Percentiles rank a stretch among this genome's conserved stretches.
Conservation (phyloP, 2,329 filamentous ascomycete species). For the Clonostachys sp. region DNA sequence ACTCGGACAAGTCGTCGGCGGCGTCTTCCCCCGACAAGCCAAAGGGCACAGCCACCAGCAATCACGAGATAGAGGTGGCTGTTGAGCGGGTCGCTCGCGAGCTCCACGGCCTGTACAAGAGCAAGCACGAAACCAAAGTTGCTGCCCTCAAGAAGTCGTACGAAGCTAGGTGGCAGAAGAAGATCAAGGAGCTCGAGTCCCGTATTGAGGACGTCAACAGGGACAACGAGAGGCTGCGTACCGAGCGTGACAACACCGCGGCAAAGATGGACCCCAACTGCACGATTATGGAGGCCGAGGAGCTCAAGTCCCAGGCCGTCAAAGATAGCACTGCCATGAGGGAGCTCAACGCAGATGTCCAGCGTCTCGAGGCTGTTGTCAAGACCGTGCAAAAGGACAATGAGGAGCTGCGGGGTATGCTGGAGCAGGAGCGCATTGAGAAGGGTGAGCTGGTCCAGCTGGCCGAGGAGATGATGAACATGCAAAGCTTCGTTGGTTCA, state of each 20-base stretch:
- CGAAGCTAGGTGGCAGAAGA: conserved; percentile 86
- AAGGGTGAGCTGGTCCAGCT: conserved; percentile 79
- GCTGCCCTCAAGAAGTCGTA: conserved; percentile 81
- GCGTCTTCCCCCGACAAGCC: conserved; percentile 30
- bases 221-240: conserved; percentile 71
- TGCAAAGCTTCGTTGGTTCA: conserved; percentile 45
- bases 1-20: conserved; percentile 21
- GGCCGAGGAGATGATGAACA: conserved; percentile 78
- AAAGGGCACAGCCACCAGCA: conserved; percentile 18
- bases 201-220: conserved; percentile 64
- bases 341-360: conserved; percentile 68
- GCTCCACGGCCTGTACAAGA: conserved; percentile 88
- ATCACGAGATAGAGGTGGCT: conserved; percentile 72
- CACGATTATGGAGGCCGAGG: conserved; percentile 34
- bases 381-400: conserved; percentile 67
- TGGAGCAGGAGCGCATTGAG: conserved; percentile 74
- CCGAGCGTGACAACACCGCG: conserved; percentile 61
- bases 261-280: conserved; percentile 48
- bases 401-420: conserved; percentile 55
- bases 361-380: conserved; percentile 71
- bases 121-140: conserved; percentile 96
- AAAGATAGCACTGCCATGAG: conserved; percentile 63
- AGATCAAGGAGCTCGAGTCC: conserved; percentile 70
- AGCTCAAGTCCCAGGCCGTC: conserved; percentile 53
- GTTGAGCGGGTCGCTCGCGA: conserved; percentile 93